A percentile compares a stretch with the other conserved stretches of the same genome.
phyloP scores from a whole-genome alignment of 1,284 basidiomycete genomes.

The Boletus mariae region DNA sequence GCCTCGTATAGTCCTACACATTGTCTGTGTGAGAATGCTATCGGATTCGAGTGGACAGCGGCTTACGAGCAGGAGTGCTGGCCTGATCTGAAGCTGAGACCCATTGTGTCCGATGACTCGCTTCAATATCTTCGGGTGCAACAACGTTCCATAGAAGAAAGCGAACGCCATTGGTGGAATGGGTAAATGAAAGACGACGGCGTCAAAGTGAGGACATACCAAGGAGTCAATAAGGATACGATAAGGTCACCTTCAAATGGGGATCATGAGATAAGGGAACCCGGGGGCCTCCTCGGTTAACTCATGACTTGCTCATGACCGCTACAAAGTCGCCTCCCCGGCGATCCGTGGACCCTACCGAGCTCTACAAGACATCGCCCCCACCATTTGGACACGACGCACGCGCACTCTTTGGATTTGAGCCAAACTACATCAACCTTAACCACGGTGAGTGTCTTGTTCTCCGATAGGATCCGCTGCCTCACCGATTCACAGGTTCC shows the following conservation, averaged over 20 bases:
- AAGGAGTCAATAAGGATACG: conserved; percentile 1
- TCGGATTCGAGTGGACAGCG: conserved; percentile 2
- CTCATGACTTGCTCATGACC: too few relatives aligned
- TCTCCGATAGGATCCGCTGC: not conserved
- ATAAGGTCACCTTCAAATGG: not conserved
- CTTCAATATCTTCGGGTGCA: conserved; percentile 67
- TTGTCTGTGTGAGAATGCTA: not conserved
- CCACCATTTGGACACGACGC: conserved; percentile 54
- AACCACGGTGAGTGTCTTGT: conserved; percentile 51
- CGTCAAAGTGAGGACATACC: not conserved
- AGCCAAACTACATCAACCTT: conserved; percentile 55
- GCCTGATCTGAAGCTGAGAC: conserved; percentile 51
- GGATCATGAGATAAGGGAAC: too few relatives aligned
- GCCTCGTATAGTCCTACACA: conserved; percentile 69
- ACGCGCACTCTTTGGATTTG: conserved; percentile 51
- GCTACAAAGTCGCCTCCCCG: not conserved
- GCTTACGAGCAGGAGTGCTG: conserved; percentile 49
- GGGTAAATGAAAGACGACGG: not conserved
- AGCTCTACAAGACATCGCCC: conserved; percentile 24
- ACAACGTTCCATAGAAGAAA: conserved; percentile 86
- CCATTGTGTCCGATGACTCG: conserved; percentile 62
- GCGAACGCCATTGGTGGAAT: conserved; percentile 38
- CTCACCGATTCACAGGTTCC: conserved; percentile 43
- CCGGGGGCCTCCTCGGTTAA: not conserved
- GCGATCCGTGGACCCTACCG: not conserved